Percentiles rank a stretch among this genome's conserved stretches.
Conservation (phyloP, 495 filamentous ascomycete species). For the Trichocladium uniseriatum region DNA sequence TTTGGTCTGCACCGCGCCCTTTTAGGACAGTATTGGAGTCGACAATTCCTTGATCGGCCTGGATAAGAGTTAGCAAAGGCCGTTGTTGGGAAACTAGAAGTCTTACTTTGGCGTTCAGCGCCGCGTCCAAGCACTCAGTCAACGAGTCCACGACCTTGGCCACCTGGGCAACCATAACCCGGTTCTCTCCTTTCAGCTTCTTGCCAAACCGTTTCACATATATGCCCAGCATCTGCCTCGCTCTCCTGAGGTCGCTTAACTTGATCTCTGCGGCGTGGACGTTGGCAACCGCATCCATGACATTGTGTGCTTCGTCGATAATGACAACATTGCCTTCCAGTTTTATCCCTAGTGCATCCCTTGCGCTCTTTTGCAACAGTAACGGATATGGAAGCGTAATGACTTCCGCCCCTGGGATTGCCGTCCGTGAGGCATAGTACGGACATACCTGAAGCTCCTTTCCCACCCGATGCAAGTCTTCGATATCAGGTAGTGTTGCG, state of each 20-base stretch:
- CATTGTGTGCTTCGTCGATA: constrained; percentile 94
- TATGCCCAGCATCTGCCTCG: constrained; percentile 61
- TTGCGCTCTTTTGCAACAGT: constrained; percentile 77
- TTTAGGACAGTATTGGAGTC: constrained; percentile 59
- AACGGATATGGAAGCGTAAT: constrained; percentile 91
- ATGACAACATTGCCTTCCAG: constrained; percentile 83
- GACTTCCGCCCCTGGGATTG: constrained; percentile 81
- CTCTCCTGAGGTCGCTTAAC: constrained; percentile 58
- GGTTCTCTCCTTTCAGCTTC: constrained; percentile 76
- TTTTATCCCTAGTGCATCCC: constrained; percentile 78
- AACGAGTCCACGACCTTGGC: constrained; percentile 73
- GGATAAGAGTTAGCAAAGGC: neutral
- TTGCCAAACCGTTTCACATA: constrained; percentile 86
- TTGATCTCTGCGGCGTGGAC: constrained; percentile 77
- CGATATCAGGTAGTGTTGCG: constrained; percentile 83
- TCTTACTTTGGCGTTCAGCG: constrained; percentile 33
- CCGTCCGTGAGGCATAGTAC: constrained; percentile 84
- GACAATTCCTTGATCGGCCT: constrained; percentile 48
- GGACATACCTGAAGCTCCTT: constrained; percentile 78
- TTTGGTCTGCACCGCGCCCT: constrained; percentile 85
- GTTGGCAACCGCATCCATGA: constrained; percentile 86
- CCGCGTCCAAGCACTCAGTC: constrained; percentile 51
- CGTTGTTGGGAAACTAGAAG: neutral
- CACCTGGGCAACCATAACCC: constrained; percentile 82
- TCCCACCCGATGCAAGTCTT: constrained; percentile 74